phyloP scores from a whole-genome alignment of 73 alveolate genomes.

The Paramecium pentaurelia region DNA sequence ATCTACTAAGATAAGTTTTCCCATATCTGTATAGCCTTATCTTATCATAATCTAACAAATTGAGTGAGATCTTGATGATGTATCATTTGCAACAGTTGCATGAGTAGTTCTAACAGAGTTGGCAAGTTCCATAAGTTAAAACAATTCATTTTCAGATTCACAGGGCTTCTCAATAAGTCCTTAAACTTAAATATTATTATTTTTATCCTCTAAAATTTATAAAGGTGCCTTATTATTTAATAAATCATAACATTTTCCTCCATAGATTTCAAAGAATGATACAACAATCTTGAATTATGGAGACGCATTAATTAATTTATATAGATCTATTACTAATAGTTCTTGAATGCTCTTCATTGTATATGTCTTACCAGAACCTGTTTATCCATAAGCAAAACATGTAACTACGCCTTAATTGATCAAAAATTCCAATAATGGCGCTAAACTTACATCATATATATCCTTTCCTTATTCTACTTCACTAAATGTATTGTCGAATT shows the following conservation, averaged over 20 bases:
- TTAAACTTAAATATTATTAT: conserved; percentile 82
- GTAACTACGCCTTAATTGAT: conserved; percentile 91
- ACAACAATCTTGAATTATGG: conserved; percentile 67
- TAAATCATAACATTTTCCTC: conserved; percentile 93
- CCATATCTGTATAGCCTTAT: conserved; percentile 77
- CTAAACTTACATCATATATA: conserved; percentile 80
- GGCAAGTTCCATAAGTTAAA: conserved; percentile 84
- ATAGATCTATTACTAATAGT: conserved; percentile 82
- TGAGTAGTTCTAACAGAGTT: conserved; percentile 93
- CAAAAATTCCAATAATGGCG: conserved; percentile 79
- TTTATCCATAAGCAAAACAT: conserved; percentile 98
- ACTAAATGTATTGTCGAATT: conserved; percentile 85
- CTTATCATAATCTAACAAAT: conserved; percentile 83
- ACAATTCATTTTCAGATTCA: conserved; percentile 86
- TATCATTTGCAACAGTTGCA: conserved; percentile 95
- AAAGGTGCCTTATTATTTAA: conserved; percentile 86
- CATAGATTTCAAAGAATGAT: conserved; percentile 97
- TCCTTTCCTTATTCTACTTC: conserved; percentile 80
- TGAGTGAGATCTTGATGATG: conserved; percentile 97
- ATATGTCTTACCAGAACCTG: conserved; percentile 98
- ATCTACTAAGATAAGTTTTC: conserved; percentile 91
- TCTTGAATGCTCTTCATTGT: conserved; percentile 94
- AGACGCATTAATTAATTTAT: conserved; percentile 23
- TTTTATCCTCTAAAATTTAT: conserved; percentile 91
- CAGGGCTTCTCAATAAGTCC: conserved; percentile 92